These are phyloP conservation scores for Chenopodium formosanum DNA, from an alignment of 148 eudicot genomes.

Conservation along the genomic window DNA sequence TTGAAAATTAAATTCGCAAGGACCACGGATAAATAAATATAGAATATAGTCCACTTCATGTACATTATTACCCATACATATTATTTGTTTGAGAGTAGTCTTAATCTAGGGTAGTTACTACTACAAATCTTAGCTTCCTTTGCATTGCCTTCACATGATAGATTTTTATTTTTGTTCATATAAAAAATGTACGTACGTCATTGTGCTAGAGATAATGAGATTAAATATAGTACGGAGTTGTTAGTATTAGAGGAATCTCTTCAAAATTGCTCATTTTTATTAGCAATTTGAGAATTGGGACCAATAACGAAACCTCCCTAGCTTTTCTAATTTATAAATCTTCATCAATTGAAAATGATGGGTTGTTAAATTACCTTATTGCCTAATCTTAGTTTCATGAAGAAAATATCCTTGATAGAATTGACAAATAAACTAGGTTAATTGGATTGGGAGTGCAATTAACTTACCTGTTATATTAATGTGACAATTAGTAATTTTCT, in stretches of 20 bases:
- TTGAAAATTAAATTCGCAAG: slow-evolving; percentile 10
- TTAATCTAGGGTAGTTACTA: slow-evolving; percentile 9
- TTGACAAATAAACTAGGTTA: too few relatives aligned
- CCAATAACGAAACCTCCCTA: background rate
- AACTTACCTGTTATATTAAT: too few relatives aligned
- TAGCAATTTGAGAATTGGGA: background rate
- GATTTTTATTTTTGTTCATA: background rate
- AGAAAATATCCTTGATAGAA: too few relatives aligned
- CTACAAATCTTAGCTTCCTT: background rate
- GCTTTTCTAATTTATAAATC: background rate
- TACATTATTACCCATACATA: slow-evolving; percentile 1
- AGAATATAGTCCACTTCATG: slow-evolving; percentile 2
- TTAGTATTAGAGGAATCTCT: background rate
- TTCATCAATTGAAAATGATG: background rate
- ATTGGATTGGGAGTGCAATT: too few relatives aligned
- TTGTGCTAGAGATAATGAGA: background rate
- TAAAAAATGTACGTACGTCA: background rate
- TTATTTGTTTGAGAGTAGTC: slow-evolving; percentile 14
- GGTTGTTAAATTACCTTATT: background rate
- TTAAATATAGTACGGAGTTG: background rate
- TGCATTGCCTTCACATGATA: slow-evolving; percentile 2
- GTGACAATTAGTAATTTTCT: too few relatives aligned
- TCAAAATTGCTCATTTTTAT: background rate
- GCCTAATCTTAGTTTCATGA: background rate
- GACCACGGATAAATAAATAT: slow-evolving; percentile 15